Base-by-base conservation (phyloP, 192 early-diverging fungal species). In the Coemansia sp. region DNA sequence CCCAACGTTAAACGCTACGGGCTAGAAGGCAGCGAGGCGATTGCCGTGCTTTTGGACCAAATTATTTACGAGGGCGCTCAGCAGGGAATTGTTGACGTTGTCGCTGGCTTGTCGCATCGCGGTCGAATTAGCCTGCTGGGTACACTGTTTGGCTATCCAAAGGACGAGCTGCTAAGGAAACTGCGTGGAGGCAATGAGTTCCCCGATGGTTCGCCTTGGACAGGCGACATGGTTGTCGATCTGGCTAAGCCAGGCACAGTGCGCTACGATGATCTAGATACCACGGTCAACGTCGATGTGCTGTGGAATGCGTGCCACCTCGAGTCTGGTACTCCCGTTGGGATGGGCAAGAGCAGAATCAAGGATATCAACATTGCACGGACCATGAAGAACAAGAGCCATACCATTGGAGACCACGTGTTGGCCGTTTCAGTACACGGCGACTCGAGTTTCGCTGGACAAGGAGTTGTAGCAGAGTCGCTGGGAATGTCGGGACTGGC, bases 1-100 rank as follows among this genome's bases (percentile, higher is more conserved):
- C 92, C 93, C 17, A 90, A 96, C 67, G 90, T 98, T 59, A 97
- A 97, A 84, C 90, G 97, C n/a, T 98, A 98, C 72, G 97, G 97
- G 6, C 73, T 98, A 13, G 97, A 98, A 75, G 97, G 97, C 35
- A 94, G 93, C 39, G 97, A 98, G 76, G 92, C 91, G 63, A 96
- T 96, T 88, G 96, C 97, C 89, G 88, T 91, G 14, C 91, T 91
- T 13, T 79, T 98, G 26, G 94, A 98, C 77, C 84, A 89, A 66
- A 70, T 97, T 23, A 95, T 97, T 74, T 80, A 85, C 53, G 81
- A 89, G 2, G 68, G 76, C 63, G 73, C 63, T 62, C 42, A 72
- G 82, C 88, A 88, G 13, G 94, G 93, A 28, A 77, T 96, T 17
- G 82, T 86, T 13, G 92, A 97, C 38, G 86, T 89, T 33, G 88